These are phyloP conservation scores for Phialophora expanda DNA, from an alignment of 2,329 filamentous ascomycete genomes.

Conservation along the genomic window DNA sequence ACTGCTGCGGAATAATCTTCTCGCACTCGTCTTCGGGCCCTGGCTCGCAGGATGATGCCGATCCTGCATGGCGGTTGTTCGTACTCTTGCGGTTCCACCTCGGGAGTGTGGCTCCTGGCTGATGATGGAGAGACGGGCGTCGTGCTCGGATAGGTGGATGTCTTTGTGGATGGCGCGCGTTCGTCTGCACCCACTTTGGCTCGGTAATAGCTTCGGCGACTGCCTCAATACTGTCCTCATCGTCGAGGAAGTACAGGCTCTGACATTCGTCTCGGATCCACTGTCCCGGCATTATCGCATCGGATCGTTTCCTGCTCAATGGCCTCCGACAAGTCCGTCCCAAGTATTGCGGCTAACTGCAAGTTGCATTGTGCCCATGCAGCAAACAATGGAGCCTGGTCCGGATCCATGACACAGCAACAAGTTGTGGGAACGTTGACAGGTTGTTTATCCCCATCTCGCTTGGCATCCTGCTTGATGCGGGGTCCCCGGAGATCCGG, in stretches of 20 bases:
- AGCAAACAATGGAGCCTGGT: neutral
- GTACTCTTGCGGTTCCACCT: neutral
- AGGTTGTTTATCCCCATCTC: neutral
- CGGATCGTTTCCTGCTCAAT: slow-evolving; percentile 5
- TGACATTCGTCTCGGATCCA: slow-evolving; percentile 21
- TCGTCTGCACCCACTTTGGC: neutral
- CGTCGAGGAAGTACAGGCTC: slow-evolving; percentile 16
- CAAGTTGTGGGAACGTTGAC: neutral
- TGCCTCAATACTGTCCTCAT: slow-evolving; percentile 7
- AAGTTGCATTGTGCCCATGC: neutral
- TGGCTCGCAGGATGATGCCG: neutral
- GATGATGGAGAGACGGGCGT: neutral
- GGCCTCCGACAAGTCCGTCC: neutral
- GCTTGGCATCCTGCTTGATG: neutral
- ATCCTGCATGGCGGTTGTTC: neutral
- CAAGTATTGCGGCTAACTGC: neutral
- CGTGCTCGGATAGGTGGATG: neutral
- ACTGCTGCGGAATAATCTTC: neutral
- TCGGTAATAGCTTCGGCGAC: neutral
- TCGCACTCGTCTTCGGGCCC: neutral
- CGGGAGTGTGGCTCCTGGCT: neutral
- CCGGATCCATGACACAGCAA: neutral
- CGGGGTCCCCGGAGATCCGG: neutral
- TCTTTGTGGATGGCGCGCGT: neutral
- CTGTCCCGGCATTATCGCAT: slow-evolving; percentile 14